phyloP scores from a whole-genome alignment of 2,329 filamentous ascomycete genomes.

The Aspergillus fijiensis region DNA sequence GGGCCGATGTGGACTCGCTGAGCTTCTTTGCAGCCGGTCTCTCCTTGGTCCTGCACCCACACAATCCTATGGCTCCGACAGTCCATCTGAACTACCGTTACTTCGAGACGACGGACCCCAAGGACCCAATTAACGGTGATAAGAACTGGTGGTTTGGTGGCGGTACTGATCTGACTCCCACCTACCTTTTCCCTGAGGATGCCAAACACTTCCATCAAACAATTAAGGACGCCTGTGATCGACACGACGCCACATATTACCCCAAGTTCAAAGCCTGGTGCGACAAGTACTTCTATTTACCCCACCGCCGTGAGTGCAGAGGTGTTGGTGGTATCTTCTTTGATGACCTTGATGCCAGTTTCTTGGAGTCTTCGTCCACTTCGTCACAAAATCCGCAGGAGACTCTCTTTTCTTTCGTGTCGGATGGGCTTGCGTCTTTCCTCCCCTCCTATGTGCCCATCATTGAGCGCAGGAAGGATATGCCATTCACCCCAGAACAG shows the following conservation, averaged over 20 bases:
- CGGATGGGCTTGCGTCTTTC: constrained; percentile 82
- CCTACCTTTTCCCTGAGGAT: constrained; percentile 95
- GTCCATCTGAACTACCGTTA: constrained; percentile 98
- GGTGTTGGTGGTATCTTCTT: constrained; percentile 98
- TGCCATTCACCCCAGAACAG: constrained; percentile 81
- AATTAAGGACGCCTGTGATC: constrained; percentile 89
- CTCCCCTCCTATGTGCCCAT: constrained; percentile 89
- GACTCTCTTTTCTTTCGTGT: constrained; percentile 83
- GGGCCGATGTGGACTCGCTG: constrained; percentile 73
- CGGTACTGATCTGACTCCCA: constrained; percentile 88
- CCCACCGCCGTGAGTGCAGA: constrained; percentile 81
- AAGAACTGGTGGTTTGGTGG: constrained; percentile 97
- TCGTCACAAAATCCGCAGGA: constrained; percentile 77
- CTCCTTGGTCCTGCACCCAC: constrained; percentile 88
- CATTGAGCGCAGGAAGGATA: constrained; percentile 81
- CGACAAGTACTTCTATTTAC: constrained; percentile 94
- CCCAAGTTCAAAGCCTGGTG: constrained; percentile 97
- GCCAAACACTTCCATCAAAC: constrained; percentile 94
- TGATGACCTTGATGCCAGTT: constrained; percentile 78
- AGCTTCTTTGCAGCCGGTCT: constrained; percentile 95
- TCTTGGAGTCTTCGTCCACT: constrained; percentile 38
- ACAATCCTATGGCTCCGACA: constrained; percentile 94
- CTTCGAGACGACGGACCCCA: constrained; percentile 88
- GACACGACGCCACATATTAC: constrained; percentile 89
- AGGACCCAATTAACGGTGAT: constrained; percentile 66